Percentiles rank a stretch among this genome's conserved stretches.
Conservation (phyloP, 768 basidiomycete genomes). For the Coprinellus aureogranulatus region DNA sequence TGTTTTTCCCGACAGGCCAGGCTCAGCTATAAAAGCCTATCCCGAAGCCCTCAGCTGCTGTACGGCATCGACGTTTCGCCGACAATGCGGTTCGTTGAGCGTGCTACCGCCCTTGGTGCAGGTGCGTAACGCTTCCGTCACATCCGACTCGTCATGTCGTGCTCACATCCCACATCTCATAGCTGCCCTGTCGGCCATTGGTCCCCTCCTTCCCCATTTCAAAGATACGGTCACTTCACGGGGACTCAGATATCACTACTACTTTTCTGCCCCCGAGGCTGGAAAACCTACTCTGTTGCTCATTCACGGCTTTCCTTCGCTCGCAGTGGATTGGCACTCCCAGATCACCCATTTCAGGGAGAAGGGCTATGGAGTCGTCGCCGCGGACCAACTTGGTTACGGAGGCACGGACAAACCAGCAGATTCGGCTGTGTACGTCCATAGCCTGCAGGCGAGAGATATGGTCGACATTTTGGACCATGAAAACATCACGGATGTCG, state of each 20-base stretch:
- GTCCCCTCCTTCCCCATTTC: slow-evolving; percentile 16
- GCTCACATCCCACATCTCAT: no score
- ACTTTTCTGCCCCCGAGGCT: slow-evolving; percentile 21
- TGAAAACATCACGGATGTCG: slow-evolving; percentile 27
- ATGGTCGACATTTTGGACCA: slow-evolving; percentile 40
- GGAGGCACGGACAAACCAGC: slow-evolving; percentile 48
- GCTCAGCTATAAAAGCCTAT: no score
- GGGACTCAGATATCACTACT: slow-evolving; percentile 37
- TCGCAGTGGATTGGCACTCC: slow-evolving; percentile 39
- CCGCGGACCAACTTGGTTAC: slow-evolving; percentile 52
- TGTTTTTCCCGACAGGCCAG: no score
- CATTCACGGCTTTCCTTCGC: slow-evolving; percentile 45
- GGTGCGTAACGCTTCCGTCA: no score
- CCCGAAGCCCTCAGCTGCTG: no score
- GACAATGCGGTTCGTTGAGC: no score
- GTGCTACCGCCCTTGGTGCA: no score
- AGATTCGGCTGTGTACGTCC: slow-evolving; percentile 32
- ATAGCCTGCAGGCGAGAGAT: slow-evolving; percentile 34
- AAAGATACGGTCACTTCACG: slow-evolving; percentile 29
- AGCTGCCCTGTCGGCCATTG: slow-evolving; percentile 2
- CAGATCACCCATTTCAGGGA: slow-evolving; percentile 37
- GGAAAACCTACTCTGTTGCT: slow-evolving; percentile 38
- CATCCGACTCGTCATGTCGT: no score
- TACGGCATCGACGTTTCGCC: no score
- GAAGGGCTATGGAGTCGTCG: slow-evolving; percentile 44